Base-by-base conservation (phyloP, 2,329 filamentous ascomycete genomes). In the Venturia aucupariae region DNA sequence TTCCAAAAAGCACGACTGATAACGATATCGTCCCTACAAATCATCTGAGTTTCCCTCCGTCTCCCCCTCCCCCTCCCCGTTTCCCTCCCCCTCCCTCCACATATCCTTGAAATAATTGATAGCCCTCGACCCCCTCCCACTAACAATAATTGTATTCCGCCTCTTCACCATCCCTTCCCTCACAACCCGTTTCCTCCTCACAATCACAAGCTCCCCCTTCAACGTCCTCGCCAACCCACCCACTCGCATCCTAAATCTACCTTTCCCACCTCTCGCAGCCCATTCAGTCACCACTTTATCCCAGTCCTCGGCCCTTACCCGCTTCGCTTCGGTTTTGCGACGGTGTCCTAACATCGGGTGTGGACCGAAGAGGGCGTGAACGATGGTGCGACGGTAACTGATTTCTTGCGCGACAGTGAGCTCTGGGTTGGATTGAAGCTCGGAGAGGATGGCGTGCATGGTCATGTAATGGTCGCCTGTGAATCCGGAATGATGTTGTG, bases 141-240 rank as follows among this genome's bases (percentile, higher is more conserved):
- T 57, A n/a, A 57, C 51, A 35, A 57, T 24, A n/a, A 19, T 11
- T 19, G 4, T 32, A 57, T 57, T 57, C 51, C 51, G 19, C 19
- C 51, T 32, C 51, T 35, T 57, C 27, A 35, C 51, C 51, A 57
- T 57, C 30, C 51, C 51, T 30, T 35, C 51, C 51, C 30, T 57
- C 30, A 35, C 8, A 35, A 57, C 51, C 3, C 27, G 19, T 35
- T 35, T 57, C 51, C 19, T 57, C 30, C 51, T 57, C 27, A 57
- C 51, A 57, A 57, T 57, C 7, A 35, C 51, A n/a, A 57, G 27
- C 51, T 57, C 51, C 2, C 30, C 51, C 51, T 35, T 57, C 30
- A 10, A 8, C 19, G 51, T 57, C 30, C 51, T 35, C 30, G 51
- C 51, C 19, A 57, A 57, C 17, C 51, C 51, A 35, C 51, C 27